Conservation (phyloP, 768 basidiomycete species). For the Trametes villosa region DNA sequence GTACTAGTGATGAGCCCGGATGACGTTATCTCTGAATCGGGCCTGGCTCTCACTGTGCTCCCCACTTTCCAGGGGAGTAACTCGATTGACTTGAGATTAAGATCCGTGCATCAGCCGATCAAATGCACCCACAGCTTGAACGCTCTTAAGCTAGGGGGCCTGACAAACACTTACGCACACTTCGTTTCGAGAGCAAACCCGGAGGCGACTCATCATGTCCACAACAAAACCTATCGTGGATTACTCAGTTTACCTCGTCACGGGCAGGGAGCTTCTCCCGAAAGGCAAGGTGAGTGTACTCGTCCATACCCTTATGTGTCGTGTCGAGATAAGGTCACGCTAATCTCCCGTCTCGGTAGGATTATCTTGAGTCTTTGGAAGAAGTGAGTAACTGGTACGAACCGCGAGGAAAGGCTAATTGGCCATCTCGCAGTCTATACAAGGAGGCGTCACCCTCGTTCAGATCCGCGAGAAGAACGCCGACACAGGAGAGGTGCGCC, state of each 20-base stretch:
- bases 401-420: background rate
- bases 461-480: conserved; percentile 87
- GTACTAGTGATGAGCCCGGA: no score
- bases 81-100: background rate
- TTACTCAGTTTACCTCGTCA: conserved; percentile 86
- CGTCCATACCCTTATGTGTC: no score
- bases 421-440: conserved; percentile 56
- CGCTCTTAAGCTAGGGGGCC: no score
- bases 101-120: background rate
- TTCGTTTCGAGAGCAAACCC: no score
- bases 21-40: background rate
- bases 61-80: no score
- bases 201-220: conserved; percentile 1
- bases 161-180: no score
- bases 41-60: background rate
- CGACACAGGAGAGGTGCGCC: conserved; percentile 77
- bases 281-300: conserved; percentile 61
- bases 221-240: conserved; percentile 42
- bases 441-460: conserved; percentile 88
- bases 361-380: conserved; percentile 75
- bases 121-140: no score
- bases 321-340: background rate
- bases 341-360: conserved; percentile 40
- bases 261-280: conserved; percentile 78
- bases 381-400: conserved; percentile 48